Evolutionary conservation across 805 yeast species (phyloP), one percentile per base, ranked within the genome.

Genomic region (Tetrapisispora taiwanensis): DNA sequence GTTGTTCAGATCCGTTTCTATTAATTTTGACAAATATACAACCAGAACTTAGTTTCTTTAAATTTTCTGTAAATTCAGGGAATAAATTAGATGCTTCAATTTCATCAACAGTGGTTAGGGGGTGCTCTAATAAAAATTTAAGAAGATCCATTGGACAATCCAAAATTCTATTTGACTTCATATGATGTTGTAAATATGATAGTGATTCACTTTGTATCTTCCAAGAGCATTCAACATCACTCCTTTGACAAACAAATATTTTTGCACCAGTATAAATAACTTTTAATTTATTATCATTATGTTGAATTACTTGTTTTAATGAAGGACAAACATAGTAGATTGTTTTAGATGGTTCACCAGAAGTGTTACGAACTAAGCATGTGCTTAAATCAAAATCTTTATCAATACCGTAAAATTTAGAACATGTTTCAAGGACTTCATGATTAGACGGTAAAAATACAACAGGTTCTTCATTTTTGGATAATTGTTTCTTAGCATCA

Each of bases 311-410:
- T 33, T 82, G 75, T 54, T 76, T 79, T 41, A 90, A 68, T 18
- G 77, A 65, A 30, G 97, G 95, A 12, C 87, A 71, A 15, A 85
- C 95, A 58, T 83, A 83, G 67, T 92, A 92, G 42, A 92, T 85
- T 24, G 92, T 80, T 66, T 97, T 79, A 19, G 85, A 72, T 47
- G 98, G 96, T 60, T 88, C 96, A 46, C 97, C 98, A 13, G 95
- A 81, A 24, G 92, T 89, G 59, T 92, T 92, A 70, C 99, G 78
- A 20, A 92, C 98, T 46, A 92, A 71, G 45, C 92, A 75, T 42
- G 85, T 74, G 50, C 80, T 79, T 46, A 76, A 79, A 30, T 88
- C 78, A 64, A 85, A 84, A 5, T 70, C 56, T 39, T 78, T 82
- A 46, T 68, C 69, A 56, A 92, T 73, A 41, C 84, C 88, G 62